Evolutionary conservation across 2,329 filamentous ascomycete genomes (phyloP).

Genomic region (Exserohilum turcica): DNA sequence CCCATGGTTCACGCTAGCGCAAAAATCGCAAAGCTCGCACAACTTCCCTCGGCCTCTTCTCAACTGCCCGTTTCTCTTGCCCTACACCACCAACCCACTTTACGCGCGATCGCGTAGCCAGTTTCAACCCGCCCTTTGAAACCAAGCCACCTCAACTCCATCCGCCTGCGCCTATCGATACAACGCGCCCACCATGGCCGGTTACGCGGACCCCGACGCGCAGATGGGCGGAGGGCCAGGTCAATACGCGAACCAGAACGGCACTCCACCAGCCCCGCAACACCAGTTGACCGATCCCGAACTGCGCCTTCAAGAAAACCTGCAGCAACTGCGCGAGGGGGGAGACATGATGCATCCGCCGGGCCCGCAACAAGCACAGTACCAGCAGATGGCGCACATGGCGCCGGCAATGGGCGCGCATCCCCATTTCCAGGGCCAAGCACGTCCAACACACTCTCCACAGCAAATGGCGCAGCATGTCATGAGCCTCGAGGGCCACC

Average conservation of each 20-base stretch:
- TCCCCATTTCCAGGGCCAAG: conserved; percentile 43
- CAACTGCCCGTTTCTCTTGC: conserved; percentile 26
- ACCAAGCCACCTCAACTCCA: background rate
- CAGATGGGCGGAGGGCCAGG: conserved; percentile 41
- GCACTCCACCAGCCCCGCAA: conserved; percentile 41
- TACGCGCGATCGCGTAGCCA: conserved; percentile 26
- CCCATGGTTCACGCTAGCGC: conserved; percentile 38
- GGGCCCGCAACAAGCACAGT: conserved; percentile 35
- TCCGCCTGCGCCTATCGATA: conserved; percentile 12
- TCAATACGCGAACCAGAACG: conserved; percentile 46
- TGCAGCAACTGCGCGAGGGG: conserved; percentile 42
- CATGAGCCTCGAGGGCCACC: conserved; percentile 46
- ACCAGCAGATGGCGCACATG: conserved; percentile 36
- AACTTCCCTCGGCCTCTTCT: conserved; percentile 35
- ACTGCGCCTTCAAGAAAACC: conserved; percentile 42
- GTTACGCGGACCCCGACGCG: conserved; percentile 43
- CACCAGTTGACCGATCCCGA: conserved; percentile 41
- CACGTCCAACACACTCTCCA: conserved; percentile 45
- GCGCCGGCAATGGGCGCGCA: conserved; percentile 36
- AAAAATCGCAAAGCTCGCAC: conserved; percentile 40
- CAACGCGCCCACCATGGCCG: conserved; percentile 35
- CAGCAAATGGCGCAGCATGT: conserved; percentile 49
- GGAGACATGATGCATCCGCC: conserved; percentile 40
- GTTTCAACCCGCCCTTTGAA: conserved; percentile 5
- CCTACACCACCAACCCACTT: conserved; percentile 26